Percentiles rank a stretch among this genome's conserved stretches.
Conservation (phyloP, 495 filamentous ascomycete genomes). For the Neohortaea acidophila region DNA sequence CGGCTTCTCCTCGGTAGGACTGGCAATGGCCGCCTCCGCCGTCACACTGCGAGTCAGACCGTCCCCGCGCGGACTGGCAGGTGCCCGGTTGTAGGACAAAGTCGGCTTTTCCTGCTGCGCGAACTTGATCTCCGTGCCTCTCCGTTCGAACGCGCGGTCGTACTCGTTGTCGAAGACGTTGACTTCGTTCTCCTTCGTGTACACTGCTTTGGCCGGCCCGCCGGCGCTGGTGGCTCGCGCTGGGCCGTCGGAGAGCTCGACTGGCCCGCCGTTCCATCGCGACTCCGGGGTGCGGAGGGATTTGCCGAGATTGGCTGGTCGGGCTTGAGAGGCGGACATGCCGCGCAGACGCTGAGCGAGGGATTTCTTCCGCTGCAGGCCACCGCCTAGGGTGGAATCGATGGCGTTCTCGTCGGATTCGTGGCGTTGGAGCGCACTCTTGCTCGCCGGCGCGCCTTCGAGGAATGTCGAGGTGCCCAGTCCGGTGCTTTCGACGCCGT, state of each 20-base stretch:
- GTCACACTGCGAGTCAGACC: conserved; percentile 12
- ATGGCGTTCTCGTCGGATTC: conserved; percentile 30
- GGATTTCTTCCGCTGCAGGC: conserved; percentile 80
- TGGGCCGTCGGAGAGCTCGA: conserved; percentile 16
- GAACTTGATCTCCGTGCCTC: conserved; percentile 43
- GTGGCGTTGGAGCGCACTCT: conserved; percentile 63
- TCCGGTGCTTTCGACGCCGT: conserved; percentile 70
- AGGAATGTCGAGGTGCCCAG: conserved; percentile 92
- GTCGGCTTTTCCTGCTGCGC: conserved; percentile 34
- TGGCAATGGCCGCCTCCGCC: conserved; percentile 29
- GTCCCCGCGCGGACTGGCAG: conserved; percentile 45
- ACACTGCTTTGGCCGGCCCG: conserved; percentile 12
- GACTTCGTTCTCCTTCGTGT: conserved; percentile 33
- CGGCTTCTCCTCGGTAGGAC: conserved; percentile 48
- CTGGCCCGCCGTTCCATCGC: conserved; percentile 16
- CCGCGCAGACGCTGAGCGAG: conserved; percentile 50
- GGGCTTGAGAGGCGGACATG: conserved; percentile 25
- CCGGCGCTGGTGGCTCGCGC: conserved; percentile 15
- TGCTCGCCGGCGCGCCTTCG: conserved; percentile 81
- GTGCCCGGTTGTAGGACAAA: conserved; percentile 33
- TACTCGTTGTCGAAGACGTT: conserved; percentile 89
- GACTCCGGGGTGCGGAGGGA: conserved; percentile 22
- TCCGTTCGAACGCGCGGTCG: conserved; percentile 55
- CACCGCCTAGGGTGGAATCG: conserved; percentile 33
- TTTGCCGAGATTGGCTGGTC: conserved; percentile 10